Conservation (phyloP, 73 alveolate species). For the Paramecium caudatum region DNA sequence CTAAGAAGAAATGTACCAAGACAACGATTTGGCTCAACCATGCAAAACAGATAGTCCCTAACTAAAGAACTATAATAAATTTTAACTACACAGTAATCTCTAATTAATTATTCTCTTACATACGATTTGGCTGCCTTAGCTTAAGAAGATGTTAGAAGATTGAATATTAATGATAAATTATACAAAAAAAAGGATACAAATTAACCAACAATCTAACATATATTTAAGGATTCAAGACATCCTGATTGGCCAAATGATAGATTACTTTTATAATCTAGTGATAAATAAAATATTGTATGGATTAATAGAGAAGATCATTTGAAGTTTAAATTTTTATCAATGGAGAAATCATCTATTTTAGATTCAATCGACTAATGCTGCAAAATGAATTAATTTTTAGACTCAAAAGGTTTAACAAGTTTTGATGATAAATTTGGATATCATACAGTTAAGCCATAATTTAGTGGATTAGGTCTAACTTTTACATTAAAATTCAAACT, state of each 20-base stretch:
- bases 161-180: slow-evolving; percentile 9
- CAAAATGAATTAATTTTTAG: slow-evolving; percentile 25
- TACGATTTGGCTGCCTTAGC: not conserved
- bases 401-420: slow-evolving; percentile 36
- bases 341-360: slow-evolving; percentile 8
- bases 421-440: slow-evolving; percentile 67
- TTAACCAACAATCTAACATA: not conserved
- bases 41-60: slow-evolving; percentile 15
- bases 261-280: not conserved
- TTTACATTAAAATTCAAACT: slow-evolving; percentile 24
- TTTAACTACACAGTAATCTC: slow-evolving; percentile 1
- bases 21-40: slow-evolving; percentile 40
- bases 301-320: slow-evolving; percentile 66
- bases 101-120: not conserved
- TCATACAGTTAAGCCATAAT: slow-evolving; percentile 62
- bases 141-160: slow-evolving; percentile 30
- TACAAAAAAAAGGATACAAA: slow-evolving; percentile 51
- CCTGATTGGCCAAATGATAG: slow-evolving; percentile 68
- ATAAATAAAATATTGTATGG: slow-evolving; percentile 59
- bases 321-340: slow-evolving; percentile 18
- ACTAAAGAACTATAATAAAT: slow-evolving; percentile 3
- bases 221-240: slow-evolving; percentile 26
- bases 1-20: slow-evolving; percentile 43
- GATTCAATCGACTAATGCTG: not conserved
- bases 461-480: slow-evolving; percentile 21